Base-by-base conservation (phyloP, 1,139 yeast species). In the Hyphopichia buzzinii region DNA sequence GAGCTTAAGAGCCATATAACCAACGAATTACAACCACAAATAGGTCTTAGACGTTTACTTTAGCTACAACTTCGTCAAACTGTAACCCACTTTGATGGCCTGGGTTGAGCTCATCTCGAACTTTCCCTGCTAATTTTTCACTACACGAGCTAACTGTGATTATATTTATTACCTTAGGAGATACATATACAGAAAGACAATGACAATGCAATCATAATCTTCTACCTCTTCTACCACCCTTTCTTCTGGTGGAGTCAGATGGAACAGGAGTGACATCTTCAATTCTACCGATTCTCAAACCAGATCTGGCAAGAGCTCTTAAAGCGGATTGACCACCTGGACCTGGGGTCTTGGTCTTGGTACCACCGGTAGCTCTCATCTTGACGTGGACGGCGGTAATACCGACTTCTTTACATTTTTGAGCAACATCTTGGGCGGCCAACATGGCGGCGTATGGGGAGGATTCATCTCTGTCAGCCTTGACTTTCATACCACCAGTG, bases 181-280 rank as follows among this genome's bases (percentile, higher is more conserved):
- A 19, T 19, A 19, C 23, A 19, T 19, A 16, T 11, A 28, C 21
- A 28, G 17, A 28, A 5, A 19, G 23, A 30, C 24, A 16, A 30
- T 25, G 23, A 30, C 24, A 16, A 30, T 25, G 24, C 32, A 63
- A 64, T 82, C 81, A 90, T 79, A 90, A 86, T 86, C 99, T 89
- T 85, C 98, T 92, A 90, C 99, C 99, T 85, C 99, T 90, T 84
- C 98, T 94, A 87, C 99, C 99, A 88, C 98, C 98, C 95, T 94
- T 94, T 87, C 95, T 88, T 85, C 99, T 94, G 75, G 98, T 94
- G 66, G 97, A 90, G 78, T 94, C 99, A 58, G 98, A 92, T 73
- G 99, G 99, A 66, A 94, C 92, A 74, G 98, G 98, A 61, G 99
- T 94, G 58, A 94, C 98, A 74, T 94, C 99, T 82, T 94, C 98